Percentiles rank a stretch among this genome's conserved stretches.
phyloP scores from a whole-genome alignment of 306 rosid species.

The Acacia crassicarpa region DNA sequence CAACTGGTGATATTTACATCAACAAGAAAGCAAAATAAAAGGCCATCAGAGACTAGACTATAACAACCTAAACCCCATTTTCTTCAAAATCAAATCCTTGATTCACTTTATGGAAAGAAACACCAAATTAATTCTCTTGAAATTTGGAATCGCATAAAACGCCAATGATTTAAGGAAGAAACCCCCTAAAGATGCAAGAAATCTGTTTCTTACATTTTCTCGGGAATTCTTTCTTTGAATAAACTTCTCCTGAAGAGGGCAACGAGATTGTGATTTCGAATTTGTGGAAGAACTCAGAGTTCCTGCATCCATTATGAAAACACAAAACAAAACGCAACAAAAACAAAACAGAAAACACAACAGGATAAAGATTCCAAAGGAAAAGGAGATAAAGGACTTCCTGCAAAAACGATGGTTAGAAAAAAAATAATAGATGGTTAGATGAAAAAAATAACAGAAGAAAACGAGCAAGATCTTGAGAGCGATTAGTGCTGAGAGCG shows the following conservation, averaged over 20 bases:
- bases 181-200: neutral
- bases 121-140: neutral
- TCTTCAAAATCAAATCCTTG: neutral
- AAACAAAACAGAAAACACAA: neutral
- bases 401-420: neutral
- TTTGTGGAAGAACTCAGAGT: slow-evolving; percentile 11
- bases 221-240: slow-evolving; percentile 15
- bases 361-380: neutral
- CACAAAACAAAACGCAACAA: neutral
- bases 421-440: too few species aligned
- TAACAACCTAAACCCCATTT: neutral
- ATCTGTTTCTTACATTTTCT: slow-evolving; percentile 27
- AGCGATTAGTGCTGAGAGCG: neutral
- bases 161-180: neutral
- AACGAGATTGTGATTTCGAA: slow-evolving; percentile 3
- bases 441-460: neutral
- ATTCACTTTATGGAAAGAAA: neutral
- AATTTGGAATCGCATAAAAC: neutral
- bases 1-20: slow-evolving; percentile 22
- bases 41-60: neutral
- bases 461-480: neutral
- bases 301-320: slow-evolving; percentile 38
- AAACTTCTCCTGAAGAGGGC: slow-evolving; percentile 29
- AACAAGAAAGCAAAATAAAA: neutral
- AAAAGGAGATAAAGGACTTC: neutral